Evolutionary conservation across 73 alveolate species (phyloP), one percentile per base, ranked within the genome.

Genomic region (Loxodes magnus): DNA sequence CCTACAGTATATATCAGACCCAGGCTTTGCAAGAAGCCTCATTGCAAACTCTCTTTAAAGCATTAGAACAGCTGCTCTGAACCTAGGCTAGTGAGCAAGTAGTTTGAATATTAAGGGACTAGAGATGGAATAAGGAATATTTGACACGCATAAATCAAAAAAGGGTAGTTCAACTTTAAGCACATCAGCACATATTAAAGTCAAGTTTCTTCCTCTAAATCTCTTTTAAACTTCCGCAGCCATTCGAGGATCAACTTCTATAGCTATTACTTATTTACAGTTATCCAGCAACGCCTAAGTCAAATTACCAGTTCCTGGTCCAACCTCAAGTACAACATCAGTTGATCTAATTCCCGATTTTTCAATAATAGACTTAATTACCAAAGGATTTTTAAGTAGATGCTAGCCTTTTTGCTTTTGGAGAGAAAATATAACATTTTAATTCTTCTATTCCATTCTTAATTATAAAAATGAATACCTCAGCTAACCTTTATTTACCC

Each of bases 241-340:
- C 34, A 93, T 80, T 78, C 59, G 50, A 46, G 59, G 59, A 53
- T 93, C 99, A 9, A 93, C 74, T 74, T 93, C 99, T 16, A 93
- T 79, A 44, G 98, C 97, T 36, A 89, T 93, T 16, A 89, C 97
- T 56, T 86, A 82, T 67, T 93, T 86, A 29, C 95, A 89, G 29
- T 82, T 84, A 69, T 85, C 93, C 29, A 89, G 71, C 39, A 93
- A 80, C 26, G 87, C 55, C 70, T 71, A 78, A 24, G 99, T 93
- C 56, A 93, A 70, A 70, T 93, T 93, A 34, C 99, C 99, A 48
- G 99, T 93, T 26, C 99, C 99, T 28, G 99, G 99, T 41, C 99
- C 99, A 19, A 93, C 87, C 77, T 93, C 99, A 19, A 93, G 64
- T 12, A 93, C 85, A 12, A 83, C 83, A 72, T 93, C 99, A 14